phyloP scores from a whole-genome alignment of 805 yeast genomes.

The Candida verbasci region DNA sequence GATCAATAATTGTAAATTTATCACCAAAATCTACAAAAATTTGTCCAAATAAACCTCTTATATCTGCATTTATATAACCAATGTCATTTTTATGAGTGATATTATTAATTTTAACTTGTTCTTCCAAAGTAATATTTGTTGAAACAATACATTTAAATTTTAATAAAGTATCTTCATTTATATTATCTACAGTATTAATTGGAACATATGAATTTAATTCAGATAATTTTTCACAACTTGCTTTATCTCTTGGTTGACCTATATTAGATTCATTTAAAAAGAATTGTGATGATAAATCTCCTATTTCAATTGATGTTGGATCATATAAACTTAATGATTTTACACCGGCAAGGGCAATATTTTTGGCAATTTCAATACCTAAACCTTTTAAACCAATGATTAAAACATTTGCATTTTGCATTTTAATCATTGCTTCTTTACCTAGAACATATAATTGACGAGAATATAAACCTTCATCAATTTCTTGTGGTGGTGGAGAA shows the following conservation, averaged over 20 bases:
- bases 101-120: slow-evolving; percentile 70
- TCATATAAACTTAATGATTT: slow-evolving; percentile 85
- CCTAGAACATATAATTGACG: slow-evolving; percentile 96
- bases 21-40: slow-evolving; percentile 89
- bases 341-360: slow-evolving; percentile 95
- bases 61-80: slow-evolving; percentile 76
- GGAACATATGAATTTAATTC: slow-evolving; percentile 93
- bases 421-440: slow-evolving; percentile 95
- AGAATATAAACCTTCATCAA: slow-evolving; percentile 93
- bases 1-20: slow-evolving; percentile 73
- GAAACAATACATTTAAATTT: slow-evolving; percentile 78
- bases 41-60: slow-evolving; percentile 84
- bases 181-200: slow-evolving; percentile 55
- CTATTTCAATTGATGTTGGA: slow-evolving; percentile 60
- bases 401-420: slow-evolving; percentile 92
- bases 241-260: slow-evolving; percentile 73
- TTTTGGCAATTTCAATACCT: slow-evolving; percentile 95
- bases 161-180: slow-evolving; percentile 50
- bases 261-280: slow-evolving; percentile 68
- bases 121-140: slow-evolving; percentile 68
- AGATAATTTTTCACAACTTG: slow-evolving; percentile 61
- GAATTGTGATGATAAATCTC: slow-evolving; percentile 86
- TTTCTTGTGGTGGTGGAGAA: slow-evolving; percentile 40
- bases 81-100: slow-evolving; percentile 70
- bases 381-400: slow-evolving; percentile 87